Base-by-base conservation (phyloP, 768 basidiomycete species). In the Crepidotus variabilis region DNA sequence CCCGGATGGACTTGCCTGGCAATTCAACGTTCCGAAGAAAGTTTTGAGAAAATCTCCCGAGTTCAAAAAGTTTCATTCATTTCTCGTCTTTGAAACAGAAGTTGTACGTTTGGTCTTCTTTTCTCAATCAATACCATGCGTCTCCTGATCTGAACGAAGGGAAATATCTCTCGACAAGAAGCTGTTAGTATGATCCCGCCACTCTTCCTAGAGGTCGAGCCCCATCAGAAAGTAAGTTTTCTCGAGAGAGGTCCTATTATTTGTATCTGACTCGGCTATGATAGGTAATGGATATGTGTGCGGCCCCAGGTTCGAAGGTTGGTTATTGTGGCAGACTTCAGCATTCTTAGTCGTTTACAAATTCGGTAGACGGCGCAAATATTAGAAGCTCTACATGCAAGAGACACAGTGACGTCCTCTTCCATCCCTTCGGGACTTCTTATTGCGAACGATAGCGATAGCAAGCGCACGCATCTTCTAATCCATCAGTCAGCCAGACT, bases 131-230 rank as follows among this genome's bases (percentile, higher is more conserved):
- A 10, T 48, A 16, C 9, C 32, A 22, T 39, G 53, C 20, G 23
- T 16, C 13, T 28, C 6, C 47, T 49, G 18, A 47, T 34, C 36
- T 8, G 49, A 61, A 48, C 52, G 18, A 21, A 95, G 93, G 95
- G 97, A 48, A 99, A 99, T 63, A 79, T 98, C 48, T 96, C 94
- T 10, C 78, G 97, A 20, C 95, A 98, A 70, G 97, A 99, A 71
- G 94, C 93, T 16, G 97, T 99, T 56, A 96, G 93, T 68, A 99
- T 99, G 97, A 77, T 99, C n/a, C 97, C 97, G 5, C 96, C 97
- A 0, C 81, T 99, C 1, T 86, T 98, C 62, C 82, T 99, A 33
- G 91, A 94, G 54, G 92, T 98, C n/a, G 78, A 92, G 65, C 92
- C 97, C 0, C 90, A 97, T 67, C 96, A 98, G 69, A 78, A 75